Percentiles rank a stretch among this genome's conserved stretches.
phyloP scores from a whole-genome alignment of 2,329 filamentous ascomycete species.

The Ophiostoma sp. region DNA sequence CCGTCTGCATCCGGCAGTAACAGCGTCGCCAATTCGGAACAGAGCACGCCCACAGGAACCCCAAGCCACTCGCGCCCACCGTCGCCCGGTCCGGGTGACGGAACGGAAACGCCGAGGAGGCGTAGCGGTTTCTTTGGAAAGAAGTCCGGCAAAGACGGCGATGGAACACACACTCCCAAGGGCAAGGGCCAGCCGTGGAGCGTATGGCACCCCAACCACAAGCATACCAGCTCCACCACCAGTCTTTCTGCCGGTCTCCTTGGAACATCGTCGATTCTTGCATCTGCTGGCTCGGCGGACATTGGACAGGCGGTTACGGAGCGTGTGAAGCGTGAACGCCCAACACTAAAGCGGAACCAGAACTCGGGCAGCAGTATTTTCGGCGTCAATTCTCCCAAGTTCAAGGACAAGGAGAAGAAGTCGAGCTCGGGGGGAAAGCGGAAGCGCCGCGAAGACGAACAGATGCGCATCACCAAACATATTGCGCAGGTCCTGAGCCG shows the following conservation, averaged over 20 bases:
- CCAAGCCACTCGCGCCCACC: conserved; percentile 41
- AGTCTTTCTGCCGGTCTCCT: conserved; percentile 46
- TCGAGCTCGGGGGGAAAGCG: conserved; percentile 5
- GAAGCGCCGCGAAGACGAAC: conserved; percentile 29
- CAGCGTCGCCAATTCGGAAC: conserved; percentile 36
- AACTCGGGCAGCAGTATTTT: conserved; percentile 23
- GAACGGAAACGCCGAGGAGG: conserved; percentile 33
- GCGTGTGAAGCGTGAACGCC: conserved; percentile 38
- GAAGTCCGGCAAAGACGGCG: conserved; percentile 31
- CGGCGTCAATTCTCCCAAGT: conserved; percentile 20
- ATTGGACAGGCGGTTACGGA: conserved; percentile 42
- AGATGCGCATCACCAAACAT: conserved; percentile 48
- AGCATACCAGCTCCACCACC: conserved; percentile 27
- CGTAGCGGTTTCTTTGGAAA: conserved; percentile 39
- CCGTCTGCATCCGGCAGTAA: conserved; percentile 31
- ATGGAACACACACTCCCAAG: conserved; percentile 1
- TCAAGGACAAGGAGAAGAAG: conserved; percentile 19
- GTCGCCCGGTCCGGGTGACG: conserved; percentile 32
- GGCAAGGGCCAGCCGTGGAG: conserved; percentile 21
- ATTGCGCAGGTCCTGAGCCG: conserved; percentile 67
- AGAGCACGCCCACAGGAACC: conserved; percentile 41
- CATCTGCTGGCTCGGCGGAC: conserved; percentile 41
- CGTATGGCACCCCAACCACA: conserved; percentile 21
- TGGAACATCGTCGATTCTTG: conserved; percentile 50
- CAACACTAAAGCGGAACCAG: conserved; percentile 25